Evolutionary conservation across 768 basidiomycete species (phyloP), one percentile per base, ranked within the genome.

Genomic region (Mycena venus): DNA sequence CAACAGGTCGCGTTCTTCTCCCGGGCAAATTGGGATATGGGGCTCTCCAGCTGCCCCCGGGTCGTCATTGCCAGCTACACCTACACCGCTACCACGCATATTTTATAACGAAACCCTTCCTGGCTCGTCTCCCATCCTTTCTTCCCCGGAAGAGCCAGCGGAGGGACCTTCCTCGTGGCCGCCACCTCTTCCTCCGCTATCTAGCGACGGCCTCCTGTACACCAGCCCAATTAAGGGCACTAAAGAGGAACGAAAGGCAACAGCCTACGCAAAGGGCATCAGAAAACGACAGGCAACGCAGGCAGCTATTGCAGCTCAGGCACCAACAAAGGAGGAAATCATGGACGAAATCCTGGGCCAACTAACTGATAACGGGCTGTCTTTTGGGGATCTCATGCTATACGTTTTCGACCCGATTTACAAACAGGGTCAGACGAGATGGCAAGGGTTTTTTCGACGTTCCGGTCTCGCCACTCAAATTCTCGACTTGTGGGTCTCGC

Each of bases 361-460:
- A 17, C 42, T 79, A 14, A 19, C 68, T 12, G 17, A 49, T 0
- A 40, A 68, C 10, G 72, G 74, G 2, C 31, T 78, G 21, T 51
- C 49, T 0, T 65, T 82, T 38, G 75, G 77, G 0, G 68, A 82
- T 2, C 68, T 80, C n/a, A 60, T 84, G 17, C 53, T 79, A 4
- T 81, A 80, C 69, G 70, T 84, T 3, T 82, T 79, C 31, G 76
- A 83, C 68, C 82, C 83, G n/a, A n/a, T n/a, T n/a, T n/a, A n/a
- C n/a, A n/a, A n/a, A n/a, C n/a, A n/a, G n/a, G 0, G 25, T 36
- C 0, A 66, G n/a, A n/a, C n/a, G 36, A 36, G 36, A 78, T 25
- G 56, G 58, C 12, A 58, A 75, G n/a, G 78, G 81, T 81, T 85
- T 49, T 83, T 84, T 40, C 19, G 23, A 8, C 5, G 53, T 5